Percentiles rank a stretch among this genome's conserved stretches.
phyloP scores from a whole-genome alignment of 192 early-diverging fungal genomes.

The Mortierella hygrophila region DNA sequence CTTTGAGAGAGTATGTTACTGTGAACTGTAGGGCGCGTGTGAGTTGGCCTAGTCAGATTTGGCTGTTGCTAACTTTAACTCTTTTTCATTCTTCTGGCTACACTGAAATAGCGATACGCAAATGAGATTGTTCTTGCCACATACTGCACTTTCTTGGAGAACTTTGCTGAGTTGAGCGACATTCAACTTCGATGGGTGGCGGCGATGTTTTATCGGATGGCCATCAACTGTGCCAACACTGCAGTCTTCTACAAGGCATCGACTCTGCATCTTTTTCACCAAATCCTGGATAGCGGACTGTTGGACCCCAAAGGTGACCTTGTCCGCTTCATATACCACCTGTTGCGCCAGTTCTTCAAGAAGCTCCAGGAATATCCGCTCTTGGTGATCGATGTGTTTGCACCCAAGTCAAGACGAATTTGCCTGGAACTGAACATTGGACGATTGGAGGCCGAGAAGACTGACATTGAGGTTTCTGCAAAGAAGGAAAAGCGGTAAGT shows the following conservation, averaged over 20 bases:
- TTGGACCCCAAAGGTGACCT: conserved; percentile 55
- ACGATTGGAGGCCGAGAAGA: conserved; percentile 16
- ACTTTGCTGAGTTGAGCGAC: conserved; percentile 64
- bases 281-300: conserved; percentile 56
- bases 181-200: conserved; percentile 67
- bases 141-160: conserved; percentile 68
- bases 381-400: conserved; percentile 70
- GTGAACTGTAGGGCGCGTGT: neutral
- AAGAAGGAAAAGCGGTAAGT: conserved; percentile 48
- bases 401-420: conserved; percentile 55
- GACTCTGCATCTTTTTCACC: conserved; percentile 72
- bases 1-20: conserved; percentile 65
- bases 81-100: neutral
- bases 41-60: neutral
- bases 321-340: conserved; percentile 65
- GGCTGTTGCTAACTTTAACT: conserved; percentile 49
- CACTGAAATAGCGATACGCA: conserved; percentile 63
- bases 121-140: conserved; percentile 62
- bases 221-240: conserved; percentile 67
- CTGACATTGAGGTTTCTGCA: neutral
- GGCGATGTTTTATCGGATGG: conserved; percentile 75
- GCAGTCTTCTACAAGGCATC: conserved; percentile 75
- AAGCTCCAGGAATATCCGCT: conserved; percentile 65
- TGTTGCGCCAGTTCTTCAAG: conserved; percentile 68
- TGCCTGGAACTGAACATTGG: conserved; percentile 55